Evolutionary conservation across 1,284 basidiomycete genomes (phyloP), one percentile per base, ranked within the genome.

Genomic region (Melampsora larici-populina): DNA sequence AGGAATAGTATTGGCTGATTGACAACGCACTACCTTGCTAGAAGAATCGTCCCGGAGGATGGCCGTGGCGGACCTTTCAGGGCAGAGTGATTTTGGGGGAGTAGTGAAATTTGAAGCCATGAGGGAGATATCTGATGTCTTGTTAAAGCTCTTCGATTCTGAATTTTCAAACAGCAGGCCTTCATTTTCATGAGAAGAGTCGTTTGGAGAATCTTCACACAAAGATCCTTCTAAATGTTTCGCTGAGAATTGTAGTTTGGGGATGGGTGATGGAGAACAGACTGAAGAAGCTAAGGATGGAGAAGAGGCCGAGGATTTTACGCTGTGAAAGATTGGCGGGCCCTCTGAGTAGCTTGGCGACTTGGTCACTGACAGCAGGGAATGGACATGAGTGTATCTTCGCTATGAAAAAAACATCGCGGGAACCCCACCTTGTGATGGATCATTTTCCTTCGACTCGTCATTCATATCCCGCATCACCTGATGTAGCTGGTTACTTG

Each of bases 391-490:
- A 60, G 55, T 60, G 11, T n/a, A 11, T 46, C 17, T 46, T 46
- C 43, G 15, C 15, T 17, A 46, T 46, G 43, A 46, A 5, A 46
- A 46, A 46, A 46, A 17, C 15, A 46, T 46, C 43, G 15, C 43
- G 43, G 17, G 4, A 26, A 60, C n/a, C 51, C 15, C 55, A 60
- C 55, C 55, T 60, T 8, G 21, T 24, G 18, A 24, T 26, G 55
- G 55, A 60, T 26, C 55, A 60, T 60, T 60, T 60, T 60, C 55
- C 29, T 60, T 60, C 24, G 24, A 26, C 55, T 60, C 55, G 11
- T 60, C 43, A 6, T 46, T 13, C 15, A 46, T 17, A n/a, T 31
- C 55, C 21, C 13, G 29, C n/a, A 24, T 26, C n/a, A 60, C 55
- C 3, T 8, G 29, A 31, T 60, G 55, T 24, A 46, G 17, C 43